phyloP scores from a whole-genome alignment of 1,139 yeast genomes.

The Geotrichum fermentans region DNA sequence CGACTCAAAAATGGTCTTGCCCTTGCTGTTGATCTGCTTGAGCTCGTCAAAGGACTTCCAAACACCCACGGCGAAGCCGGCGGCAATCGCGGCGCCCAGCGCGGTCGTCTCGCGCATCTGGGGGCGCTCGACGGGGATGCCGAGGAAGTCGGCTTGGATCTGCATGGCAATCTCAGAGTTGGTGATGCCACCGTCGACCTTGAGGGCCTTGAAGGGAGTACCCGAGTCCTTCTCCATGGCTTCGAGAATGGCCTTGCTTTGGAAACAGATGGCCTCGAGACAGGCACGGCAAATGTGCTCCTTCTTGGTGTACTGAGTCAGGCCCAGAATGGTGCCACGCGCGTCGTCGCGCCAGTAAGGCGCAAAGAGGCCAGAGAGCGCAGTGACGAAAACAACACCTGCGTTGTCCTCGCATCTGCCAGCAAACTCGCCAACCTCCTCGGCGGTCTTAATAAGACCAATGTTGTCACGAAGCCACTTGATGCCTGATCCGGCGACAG shows the following conservation, averaged over 20 bases:
- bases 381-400: constrained; percentile 93
- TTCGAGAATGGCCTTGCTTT: constrained; percentile 81
- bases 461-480: constrained; percentile 94
- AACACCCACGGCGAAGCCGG: constrained; percentile 73
- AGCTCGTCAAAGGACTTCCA: constrained; percentile 77
- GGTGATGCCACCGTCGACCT: constrained; percentile 94
- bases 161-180: constrained; percentile 89
- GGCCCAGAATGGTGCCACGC: constrained; percentile 87
- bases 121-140: constrained; percentile 79
- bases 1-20: constrained; percentile 52
- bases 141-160: constrained; percentile 85
- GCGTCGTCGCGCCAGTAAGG: constrained; percentile 96
- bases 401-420: constrained; percentile 76
- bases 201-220: constrained; percentile 45
- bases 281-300: constrained; percentile 93
- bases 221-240: constrained; percentile 88
- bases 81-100: constrained; percentile 93
- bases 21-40: constrained; percentile 37
- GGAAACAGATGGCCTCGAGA: constrained; percentile 91
- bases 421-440: constrained; percentile 88
- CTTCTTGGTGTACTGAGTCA: constrained; percentile 82
- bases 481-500: constrained; percentile 92
- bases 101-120: constrained; percentile 89
- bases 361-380: constrained; percentile 89
- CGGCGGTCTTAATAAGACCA: constrained; percentile 71